Evolutionary conservation across 2,329 filamentous ascomycete species (phyloP).

Genomic region (Phaeosphaeria sp.): DNA sequence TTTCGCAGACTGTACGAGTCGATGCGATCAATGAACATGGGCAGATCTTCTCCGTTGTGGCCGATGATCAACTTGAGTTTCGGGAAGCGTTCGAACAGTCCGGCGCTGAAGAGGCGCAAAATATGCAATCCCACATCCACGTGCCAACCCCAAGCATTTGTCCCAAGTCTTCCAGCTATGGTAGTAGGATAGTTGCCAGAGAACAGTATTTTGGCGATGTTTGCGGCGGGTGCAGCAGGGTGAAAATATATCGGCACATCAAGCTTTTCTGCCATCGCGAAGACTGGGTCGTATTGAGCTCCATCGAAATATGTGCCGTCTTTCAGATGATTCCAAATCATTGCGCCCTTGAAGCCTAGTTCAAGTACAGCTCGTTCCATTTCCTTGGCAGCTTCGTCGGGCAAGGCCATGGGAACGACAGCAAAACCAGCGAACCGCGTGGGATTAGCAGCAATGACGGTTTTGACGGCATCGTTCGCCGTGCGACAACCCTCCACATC

Average conservation of each 20-base stretch:
- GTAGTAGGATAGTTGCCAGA: conserved; percentile 45
- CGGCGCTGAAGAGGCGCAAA: conserved; percentile 57
- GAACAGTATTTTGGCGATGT: conserved; percentile 58
- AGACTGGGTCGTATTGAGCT: conserved; percentile 51
- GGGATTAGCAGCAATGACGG: conserved; percentile 27
- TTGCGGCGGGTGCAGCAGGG: background rate
- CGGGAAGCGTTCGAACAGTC: conserved; percentile 63
- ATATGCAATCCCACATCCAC: conserved; percentile 56
- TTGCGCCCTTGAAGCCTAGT: conserved; percentile 54
- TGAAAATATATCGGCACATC: conserved; percentile 1
- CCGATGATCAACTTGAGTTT: conserved; percentile 62
- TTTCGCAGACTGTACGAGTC: conserved; percentile 17
- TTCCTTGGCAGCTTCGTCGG: conserved; percentile 45
- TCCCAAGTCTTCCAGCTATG: conserved; percentile 35
- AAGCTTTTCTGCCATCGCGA: conserved; percentile 44
- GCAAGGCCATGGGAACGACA: conserved; percentile 48
- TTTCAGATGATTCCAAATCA: conserved; percentile 40
- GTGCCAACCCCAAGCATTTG: conserved; percentile 62
- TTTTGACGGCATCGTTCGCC: conserved; percentile 44
- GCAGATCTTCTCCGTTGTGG: conserved; percentile 63
- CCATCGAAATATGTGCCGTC: conserved; percentile 58
- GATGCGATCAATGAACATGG: conserved; percentile 45
- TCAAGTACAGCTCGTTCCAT: conserved; percentile 48
- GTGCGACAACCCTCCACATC: conserved; percentile 9
- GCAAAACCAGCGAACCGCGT: conserved; percentile 53